A percentile compares a stretch with the other conserved stretches of the same genome.
phyloP scores from a whole-genome alignment of 768 basidiomycete genomes.

The Antrodiella citrinella region DNA sequence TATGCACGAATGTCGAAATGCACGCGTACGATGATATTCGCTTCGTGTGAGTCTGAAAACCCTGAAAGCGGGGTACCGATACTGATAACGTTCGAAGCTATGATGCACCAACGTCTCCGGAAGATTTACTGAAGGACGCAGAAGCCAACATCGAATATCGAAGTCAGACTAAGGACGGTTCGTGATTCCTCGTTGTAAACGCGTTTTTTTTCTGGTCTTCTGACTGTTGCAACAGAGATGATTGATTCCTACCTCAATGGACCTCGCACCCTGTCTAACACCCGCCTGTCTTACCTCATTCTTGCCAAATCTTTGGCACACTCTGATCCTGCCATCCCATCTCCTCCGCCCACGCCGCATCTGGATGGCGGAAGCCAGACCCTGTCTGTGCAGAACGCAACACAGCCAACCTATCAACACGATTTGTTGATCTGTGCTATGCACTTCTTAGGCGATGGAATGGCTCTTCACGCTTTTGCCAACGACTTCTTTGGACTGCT shows the following conservation, averaged over 20 bases:
- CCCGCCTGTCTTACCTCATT: slow-evolving; percentile 59
- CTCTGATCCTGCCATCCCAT: slow-evolving; percentile 15
- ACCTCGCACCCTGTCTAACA: slow-evolving; percentile 59
- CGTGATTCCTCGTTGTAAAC: slow-evolving; percentile 6
- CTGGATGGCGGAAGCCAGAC: slow-evolving; percentile 14
- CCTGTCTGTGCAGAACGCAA: slow-evolving; percentile 4
- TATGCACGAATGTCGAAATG: slow-evolving; percentile 58
- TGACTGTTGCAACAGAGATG: slow-evolving; percentile 32
- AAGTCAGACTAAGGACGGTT: slow-evolving; percentile 47
- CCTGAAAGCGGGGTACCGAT: neutral
- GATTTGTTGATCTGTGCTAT: slow-evolving; percentile 69
- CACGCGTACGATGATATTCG: slow-evolving; percentile 51
- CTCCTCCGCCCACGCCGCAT: slow-evolving; percentile 20
- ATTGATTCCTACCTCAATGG: slow-evolving; percentile 73
- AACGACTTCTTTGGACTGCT: slow-evolving; percentile 72
- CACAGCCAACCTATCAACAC: slow-evolving; percentile 26
- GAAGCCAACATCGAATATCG: slow-evolving; percentile 42
- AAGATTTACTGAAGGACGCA: slow-evolving; percentile 41
- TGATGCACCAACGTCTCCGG: slow-evolving; percentile 30
- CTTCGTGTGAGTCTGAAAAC: slow-evolving; percentile 46
- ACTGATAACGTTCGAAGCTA: slow-evolving; percentile 30
- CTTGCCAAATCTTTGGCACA: slow-evolving; percentile 27
- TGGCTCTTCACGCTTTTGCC: slow-evolving; percentile 76
- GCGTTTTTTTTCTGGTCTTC: neutral
- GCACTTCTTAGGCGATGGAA: slow-evolving; percentile 83